A percentile compares a stretch with the other conserved stretches of the same genome.
Conservation (phyloP, 768 basidiomycete genomes). For the Termitomyces titanicus region DNA sequence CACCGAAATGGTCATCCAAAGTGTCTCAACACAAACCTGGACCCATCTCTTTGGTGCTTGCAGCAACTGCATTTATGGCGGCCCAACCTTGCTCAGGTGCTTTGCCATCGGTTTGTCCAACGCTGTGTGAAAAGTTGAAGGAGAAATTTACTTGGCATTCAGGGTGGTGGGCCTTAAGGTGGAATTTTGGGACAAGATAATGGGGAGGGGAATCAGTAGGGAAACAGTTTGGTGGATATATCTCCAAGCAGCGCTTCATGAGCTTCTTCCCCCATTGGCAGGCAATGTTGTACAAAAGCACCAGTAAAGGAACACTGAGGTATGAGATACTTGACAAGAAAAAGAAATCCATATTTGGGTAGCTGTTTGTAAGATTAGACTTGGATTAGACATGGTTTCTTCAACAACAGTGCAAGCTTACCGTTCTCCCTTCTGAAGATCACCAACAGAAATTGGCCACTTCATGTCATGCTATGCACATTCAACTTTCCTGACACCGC, state of each 20-base stretch:
- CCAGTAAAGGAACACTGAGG: background rate
- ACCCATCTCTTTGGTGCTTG: too few species aligned
- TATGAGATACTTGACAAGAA: constrained; percentile 18
- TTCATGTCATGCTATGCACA: background rate
- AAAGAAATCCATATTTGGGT: constrained; percentile 23
- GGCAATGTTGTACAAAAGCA: constrained; percentile 25
- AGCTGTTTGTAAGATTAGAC: background rate
- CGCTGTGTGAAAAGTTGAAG: too few species aligned
- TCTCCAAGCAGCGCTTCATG: constrained; percentile 1
- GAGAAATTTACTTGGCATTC: constrained; percentile 19
- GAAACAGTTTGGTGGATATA: constrained; percentile 1
- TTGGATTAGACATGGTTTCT: too few species aligned
- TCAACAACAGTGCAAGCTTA: too few species aligned
- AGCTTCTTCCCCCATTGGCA: constrained; percentile 27
- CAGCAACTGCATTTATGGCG: constrained; percentile 14
- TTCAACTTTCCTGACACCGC: background rate
- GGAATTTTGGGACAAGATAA: constrained; percentile 28
- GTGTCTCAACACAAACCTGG: constrained; percentile 21
- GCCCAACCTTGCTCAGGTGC: constrained; percentile 24
- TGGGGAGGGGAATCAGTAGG: background rate
- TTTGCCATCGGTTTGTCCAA: too few species aligned
- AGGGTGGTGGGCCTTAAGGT: constrained; percentile 20
- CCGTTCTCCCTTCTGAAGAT: constrained; percentile 1
- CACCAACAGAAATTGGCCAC: background rate
- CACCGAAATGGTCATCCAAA: constrained; percentile 20